Base-by-base conservation (phyloP, 345 rosid genomes). In the Eucalyptus sp. region DNA sequence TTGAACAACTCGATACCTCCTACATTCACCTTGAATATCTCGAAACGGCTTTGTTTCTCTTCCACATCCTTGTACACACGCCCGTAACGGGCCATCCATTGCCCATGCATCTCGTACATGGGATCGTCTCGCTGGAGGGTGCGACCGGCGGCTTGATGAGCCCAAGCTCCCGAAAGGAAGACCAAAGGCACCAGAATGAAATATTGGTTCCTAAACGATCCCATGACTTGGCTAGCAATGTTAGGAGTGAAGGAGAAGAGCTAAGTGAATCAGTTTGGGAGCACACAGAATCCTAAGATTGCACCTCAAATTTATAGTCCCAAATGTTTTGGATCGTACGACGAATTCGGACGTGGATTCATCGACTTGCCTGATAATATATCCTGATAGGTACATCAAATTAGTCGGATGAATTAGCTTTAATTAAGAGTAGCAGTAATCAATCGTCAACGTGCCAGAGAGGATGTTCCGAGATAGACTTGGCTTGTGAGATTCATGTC, bases 1-100 rank as follows among this genome's bases (percentile, higher is more conserved):
- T 94, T 92, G 86, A 92, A 90, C 52, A 89, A 80, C 24, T 94
- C 92, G 25, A 94, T 92, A 8, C 56, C 91, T 27, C n/a, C 88
- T 3, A 87, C 93, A 60, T 95, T 95, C 7, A 86, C 90, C 88
- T 90, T 87, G 88, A 94, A 95, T 48, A 93, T 93, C 24, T 89
- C 91, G 88, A 92, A 92, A 20, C 92, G 90, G 89, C 58, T 90
- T 87, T 90, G 90, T 85, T 54, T 95, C 71, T 93, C 96, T 27
- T 50, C n/a, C 14, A 52, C 54, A 48, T 88, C 86, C 50, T 52
- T 24, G 83, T 95, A 94, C 46, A 60, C 90, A 8, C 90, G 54
- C 41, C 92, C 92, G 14, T 95, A 87, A 15, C 10, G 64, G 48
- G 51, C 81, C 91, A 92, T 88, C 94, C 95, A 94, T 44, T 90